Percentiles rank a stretch among this genome's conserved stretches.
phyloP scores from a whole-genome alignment of 805 yeast genomes.

The Tetrapisispora namnaoensis region DNA sequence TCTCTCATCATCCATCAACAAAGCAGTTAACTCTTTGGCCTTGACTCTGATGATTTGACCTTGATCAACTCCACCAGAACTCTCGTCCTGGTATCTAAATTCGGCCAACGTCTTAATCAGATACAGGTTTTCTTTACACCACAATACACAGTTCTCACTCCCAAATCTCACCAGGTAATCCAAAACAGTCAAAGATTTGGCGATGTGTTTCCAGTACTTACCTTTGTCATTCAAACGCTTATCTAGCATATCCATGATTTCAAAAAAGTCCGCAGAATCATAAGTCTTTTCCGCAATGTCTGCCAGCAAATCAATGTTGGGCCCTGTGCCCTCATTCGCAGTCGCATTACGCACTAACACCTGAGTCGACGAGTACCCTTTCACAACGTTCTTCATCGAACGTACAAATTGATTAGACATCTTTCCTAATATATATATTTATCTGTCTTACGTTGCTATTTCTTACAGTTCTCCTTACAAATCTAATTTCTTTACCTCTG shows the following conservation, averaged over 20 bases:
- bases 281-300: conserved; percentile 70
- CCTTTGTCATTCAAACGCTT: conserved; percentile 91
- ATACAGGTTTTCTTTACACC: conserved; percentile 87
- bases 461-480: too few species aligned
- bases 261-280: conserved; percentile 65
- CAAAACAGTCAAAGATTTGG: conserved; percentile 80
- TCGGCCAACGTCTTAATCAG: conserved; percentile 84
- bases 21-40: conserved; percentile 78
- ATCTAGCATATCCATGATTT: conserved; percentile 90
- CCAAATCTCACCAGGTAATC: conserved; percentile 83
- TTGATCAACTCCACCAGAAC: conserved; percentile 54
- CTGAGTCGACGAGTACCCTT: conserved; percentile 81
- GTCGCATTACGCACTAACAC: conserved; percentile 88
- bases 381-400: conserved; percentile 63
- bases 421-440: neutral
- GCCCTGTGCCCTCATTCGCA: conserved; percentile 77
- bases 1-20: conserved; percentile 74
- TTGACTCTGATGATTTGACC: conserved; percentile 83
- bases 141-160: conserved; percentile 75
- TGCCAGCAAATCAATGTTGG: conserved; percentile 72
- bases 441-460: too few species aligned
- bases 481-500: too few species aligned
- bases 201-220: conserved; percentile 93
- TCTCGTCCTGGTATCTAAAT: conserved; percentile 71
- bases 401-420: conserved; percentile 74